Base-by-base conservation (phyloP, 2,329 filamentous ascomycete species). In the Podosphaera aphanis region DNA sequence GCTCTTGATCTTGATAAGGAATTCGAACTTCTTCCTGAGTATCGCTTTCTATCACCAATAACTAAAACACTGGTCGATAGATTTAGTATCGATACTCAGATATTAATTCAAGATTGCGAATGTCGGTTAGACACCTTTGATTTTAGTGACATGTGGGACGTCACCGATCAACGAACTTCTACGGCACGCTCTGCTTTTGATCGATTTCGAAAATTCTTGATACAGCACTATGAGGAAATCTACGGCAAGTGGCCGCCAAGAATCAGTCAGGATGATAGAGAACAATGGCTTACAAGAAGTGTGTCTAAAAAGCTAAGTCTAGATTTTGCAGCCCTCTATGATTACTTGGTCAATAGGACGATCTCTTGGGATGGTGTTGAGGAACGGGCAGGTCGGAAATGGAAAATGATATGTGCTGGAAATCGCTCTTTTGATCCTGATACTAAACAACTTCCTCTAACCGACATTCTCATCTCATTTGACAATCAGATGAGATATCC, bases 291-390 rank as follows among this genome's bases (percentile, higher is more conserved):
- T 11, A 77, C 70, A 3, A 65, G 77, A 36, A 67, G 65, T 2
- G 57, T 79, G 16, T 67, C 67, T 1, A 65, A 68, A 41, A 64
- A 63, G 2, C 57, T 83, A n/a, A 74, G 79, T 51, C 64, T 63
- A 27, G 78, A 82, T 51, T 81, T 83, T 53, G 73, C 74, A 2
- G 71, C 73, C 0, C 61, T 83, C 1, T 83, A 83, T 53, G 77
- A 82, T 53, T 80, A 79, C 50, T 62, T 82, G 1, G 77, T 83
- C 15, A 71, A 82, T 57, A 68, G 74, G 4, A 72, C 79, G 41
- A 68, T 80, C 3, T 57, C 69, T 0, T 83, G 77, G 74, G 74
- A 78, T 46, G 68, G 68, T 18, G 69, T 68, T 0, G 74, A 79
- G 54, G 71, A 71, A 42, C 64, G 73, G 0, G 68, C 70, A 2